These are phyloP conservation scores for Kitagawia praeruptora DNA, from an alignment of 129 eudicot genomes.

Conservation along the genomic window DNA sequence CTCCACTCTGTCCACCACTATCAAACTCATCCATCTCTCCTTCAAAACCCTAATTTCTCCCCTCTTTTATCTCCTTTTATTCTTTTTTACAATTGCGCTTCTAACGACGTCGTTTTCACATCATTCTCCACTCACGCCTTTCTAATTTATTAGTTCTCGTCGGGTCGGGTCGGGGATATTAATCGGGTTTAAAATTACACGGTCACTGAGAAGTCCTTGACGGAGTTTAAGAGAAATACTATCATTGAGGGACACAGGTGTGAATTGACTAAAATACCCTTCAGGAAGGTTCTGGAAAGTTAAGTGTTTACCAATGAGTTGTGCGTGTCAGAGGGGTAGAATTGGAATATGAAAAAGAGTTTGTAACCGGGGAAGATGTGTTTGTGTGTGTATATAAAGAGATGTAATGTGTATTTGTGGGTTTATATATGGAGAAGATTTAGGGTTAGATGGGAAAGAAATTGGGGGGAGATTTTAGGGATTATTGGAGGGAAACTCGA, in stretches of 20 bases:
- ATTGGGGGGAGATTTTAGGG: not conserved
- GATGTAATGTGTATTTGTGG: not conserved
- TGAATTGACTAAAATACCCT: slow-evolving; percentile 27
- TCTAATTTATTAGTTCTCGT: slow-evolving; percentile 7
- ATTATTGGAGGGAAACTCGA: slow-evolving; percentile 5
- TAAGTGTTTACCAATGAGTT: not conserved
- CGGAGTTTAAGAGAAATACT: slow-evolving; percentile 36
- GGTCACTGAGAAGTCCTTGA: slow-evolving; percentile 37
- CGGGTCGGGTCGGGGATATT: slow-evolving; percentile 3
- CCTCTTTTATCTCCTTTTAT: no score
- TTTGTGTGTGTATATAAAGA: not conserved
- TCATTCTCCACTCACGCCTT: slow-evolving; percentile 12
- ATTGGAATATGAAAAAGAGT: not conserved
- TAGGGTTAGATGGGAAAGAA: not conserved
- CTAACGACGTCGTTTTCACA: slow-evolving; percentile 17
- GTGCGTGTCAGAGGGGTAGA: not conserved
- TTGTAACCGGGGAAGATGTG: not conserved
- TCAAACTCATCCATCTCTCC: slow-evolving; percentile 49
- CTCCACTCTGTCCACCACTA: slow-evolving; percentile 35
- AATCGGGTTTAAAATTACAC: slow-evolving; percentile 14
- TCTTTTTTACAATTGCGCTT: not conserved
- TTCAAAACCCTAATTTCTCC: not conserved
- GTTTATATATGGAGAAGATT: not conserved
- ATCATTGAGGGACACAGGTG: slow-evolving; percentile 19
- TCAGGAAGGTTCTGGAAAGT: slow-evolving; percentile 11